A percentile compares a stretch with the other conserved stretches of the same genome.
phyloP scores from a whole-genome alignment of 1,284 basidiomycete genomes.

The Cryptococcus jaspeensis region DNA sequence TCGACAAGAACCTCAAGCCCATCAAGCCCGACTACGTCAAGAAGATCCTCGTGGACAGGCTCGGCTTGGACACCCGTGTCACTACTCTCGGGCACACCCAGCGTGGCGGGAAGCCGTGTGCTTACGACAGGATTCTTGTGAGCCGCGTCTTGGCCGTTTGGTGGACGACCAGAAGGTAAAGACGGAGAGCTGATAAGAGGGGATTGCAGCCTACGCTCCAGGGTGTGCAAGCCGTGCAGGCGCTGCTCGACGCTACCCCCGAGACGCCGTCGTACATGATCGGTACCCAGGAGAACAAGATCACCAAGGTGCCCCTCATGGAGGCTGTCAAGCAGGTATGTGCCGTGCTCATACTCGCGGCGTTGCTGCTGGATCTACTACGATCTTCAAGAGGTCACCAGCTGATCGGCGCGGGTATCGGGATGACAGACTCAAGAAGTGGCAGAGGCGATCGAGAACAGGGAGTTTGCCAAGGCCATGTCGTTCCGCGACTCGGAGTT shows the following conservation, averaged over 20 bases:
- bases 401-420: too few relatives aligned
- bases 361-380: too few relatives aligned
- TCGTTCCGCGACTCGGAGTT: conserved; percentile 90
- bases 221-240: conserved; percentile 89
- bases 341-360: too few relatives aligned
- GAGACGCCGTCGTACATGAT: conserved; percentile 97
- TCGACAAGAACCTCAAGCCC: conserved; percentile 80
- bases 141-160: conserved; percentile 27
- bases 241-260: conserved; percentile 82
- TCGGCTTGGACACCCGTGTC: conserved; percentile 92
- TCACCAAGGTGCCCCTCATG: conserved; percentile 84
- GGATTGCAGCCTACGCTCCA: conserved; percentile 78
- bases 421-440: conserved; percentile 92
- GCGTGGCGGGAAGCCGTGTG: conserved; percentile 88
- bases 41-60: conserved; percentile 76
- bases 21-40: conserved; percentile 91
- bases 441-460: conserved; percentile 73
- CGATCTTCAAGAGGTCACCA: too few relatives aligned
- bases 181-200: not conserved
- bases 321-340: conserved; percentile 83
- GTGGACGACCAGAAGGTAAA: too few relatives aligned
- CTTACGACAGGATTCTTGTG: conserved; percentile 87
- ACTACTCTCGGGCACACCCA: conserved; percentile 99
- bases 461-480: conserved; percentile 85
- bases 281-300: conserved; percentile 92